Base-by-base conservation (phyloP, 1,284 basidiomycete genomes). In the Phenoliferia sp. region DNA sequence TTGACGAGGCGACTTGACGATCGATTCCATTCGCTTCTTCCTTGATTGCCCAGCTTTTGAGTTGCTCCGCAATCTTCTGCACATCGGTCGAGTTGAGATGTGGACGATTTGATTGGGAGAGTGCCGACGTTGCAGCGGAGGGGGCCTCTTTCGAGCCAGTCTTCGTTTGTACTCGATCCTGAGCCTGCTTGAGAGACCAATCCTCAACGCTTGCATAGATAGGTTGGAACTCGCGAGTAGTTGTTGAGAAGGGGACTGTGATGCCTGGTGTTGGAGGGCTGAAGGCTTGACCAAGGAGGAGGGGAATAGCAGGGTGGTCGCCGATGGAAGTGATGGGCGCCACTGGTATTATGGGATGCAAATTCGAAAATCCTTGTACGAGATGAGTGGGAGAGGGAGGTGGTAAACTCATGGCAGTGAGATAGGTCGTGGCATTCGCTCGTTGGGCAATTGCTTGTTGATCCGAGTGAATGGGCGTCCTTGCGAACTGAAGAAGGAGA, bases 271-370 rank as follows among this genome's bases (percentile, higher is more conserved):
- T 68, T 22, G 71, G 71, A 1, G 73, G 73, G 2, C 67, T 65
- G 62, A 74, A 73, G 33, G 62, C 64, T 29, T 73, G 71, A 2
- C 72, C 69, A 34, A 74, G 71, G 19, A 74, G 52, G 59, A 69
- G 62, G 34, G 73, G 71, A 15, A 74, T 64, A 0, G 69, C 68
- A 32, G 71, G 69, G 31, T 74, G 73, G 16, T 59, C 44, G 9
- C 64, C 58, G n/a, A 66, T 62, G 10, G 59, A 33, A 17, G 56
- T 61, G 59, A 61, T 29, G 16, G 3, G 55, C 26, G 7, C 29
- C 29, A 36, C 4, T 34, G 61, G 26, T 31, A 44, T 22, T 12
- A 44, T 44, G 12, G 39, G 39, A 22, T 44, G 39, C 12, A 44
- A 22, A 12, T n/a, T 32, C 12, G 44, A 32, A 28, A 64, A 29